Base-by-base conservation (phyloP, 306 rosid species). In the Cicer arietinum region DNA sequence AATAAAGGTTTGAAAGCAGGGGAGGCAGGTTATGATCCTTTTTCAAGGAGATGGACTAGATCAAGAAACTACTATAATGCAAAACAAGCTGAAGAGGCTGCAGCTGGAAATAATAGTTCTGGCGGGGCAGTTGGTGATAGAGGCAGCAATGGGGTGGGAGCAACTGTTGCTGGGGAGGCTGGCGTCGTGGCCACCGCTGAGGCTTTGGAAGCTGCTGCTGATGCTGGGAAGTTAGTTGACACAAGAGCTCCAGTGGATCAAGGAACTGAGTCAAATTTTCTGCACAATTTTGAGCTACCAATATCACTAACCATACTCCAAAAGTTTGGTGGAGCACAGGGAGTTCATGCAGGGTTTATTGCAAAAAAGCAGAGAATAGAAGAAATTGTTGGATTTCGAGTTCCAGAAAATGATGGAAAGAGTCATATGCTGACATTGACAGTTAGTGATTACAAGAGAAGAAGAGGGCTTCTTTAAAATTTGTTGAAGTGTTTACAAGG, bases 11-110 rank as follows among this genome's bases (percentile, higher is more conserved):
- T 94, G 82, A 94, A 88, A 85, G 95, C 93, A 2, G 99, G 99
- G 47, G 97, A 94, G 85, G 96, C 90, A 4, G 97, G 99, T 76
- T 92, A 94, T 79, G 99, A 94, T 85, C 99, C 97, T n/a, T 94
- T 94, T 83, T 94, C 98, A 13, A 90, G 97, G 86, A 85, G 98
- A 82, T 94, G 98, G 98, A 94, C 98, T 35, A 82, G 97, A 81
- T 91, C 98, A 22, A 94, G 91, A 77, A 94, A 94, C 81, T 94
- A 94, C 82, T 94, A 89, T 73, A 87, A 82, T 69, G 56, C 88
- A 59, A 85, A 85, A 45, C 89, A 90, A 4, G 91, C 86, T 39
- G 96, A 77, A 72, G 83, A 56, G 57, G 75, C 58, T 51, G 77
- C 61, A 5, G 90, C 80, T 66, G 89, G 61, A 77, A 84, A 59